Percentiles rank a stretch among this genome's conserved stretches.
Conservation (phyloP, 768 basidiomycete genomes). For the Hortiboletus flavorubellus region DNA sequence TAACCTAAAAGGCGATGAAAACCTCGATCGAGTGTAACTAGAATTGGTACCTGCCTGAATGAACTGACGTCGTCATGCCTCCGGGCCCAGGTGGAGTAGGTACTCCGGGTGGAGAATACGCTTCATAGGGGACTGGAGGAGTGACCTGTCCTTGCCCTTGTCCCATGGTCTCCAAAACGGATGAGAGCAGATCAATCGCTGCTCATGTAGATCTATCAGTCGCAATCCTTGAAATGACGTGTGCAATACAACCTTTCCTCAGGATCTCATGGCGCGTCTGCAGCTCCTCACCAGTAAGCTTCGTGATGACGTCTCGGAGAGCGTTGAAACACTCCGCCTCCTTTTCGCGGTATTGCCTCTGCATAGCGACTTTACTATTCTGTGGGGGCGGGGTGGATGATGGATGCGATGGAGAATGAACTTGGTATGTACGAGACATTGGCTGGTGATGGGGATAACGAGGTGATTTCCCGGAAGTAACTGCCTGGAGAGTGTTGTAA, state of each 20-base stretch:
- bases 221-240: not conserved
- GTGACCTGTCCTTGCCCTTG: too few relatives aligned
- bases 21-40: not conserved
- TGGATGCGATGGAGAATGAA: too few relatives aligned
- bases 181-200: constrained; percentile 11
- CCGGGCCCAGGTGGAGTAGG: not conserved
- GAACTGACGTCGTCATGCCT: not conserved
- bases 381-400: too few relatives aligned
- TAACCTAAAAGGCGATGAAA: constrained; percentile 5
- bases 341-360: constrained; percentile 24
- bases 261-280: constrained; percentile 20
- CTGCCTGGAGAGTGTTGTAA: constrained; percentile 48
- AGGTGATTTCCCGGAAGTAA: constrained; percentile 35
- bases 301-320: constrained; percentile 16
- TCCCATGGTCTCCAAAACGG: too few relatives aligned
- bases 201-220: not conserved
- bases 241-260: constrained; percentile 11
- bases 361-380: constrained; percentile 8
- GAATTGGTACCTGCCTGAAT: not conserved
- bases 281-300: constrained; percentile 9
- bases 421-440: too few relatives aligned
- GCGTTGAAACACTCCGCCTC: constrained; percentile 16
- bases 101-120: not conserved
- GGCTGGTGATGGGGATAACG: constrained; percentile 46
- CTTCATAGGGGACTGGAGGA: not conserved